Evolutionary conservation across 441 rosid species (phyloP), one percentile per base, ranked within the genome.

Genomic region (Gossypium gossypioides): DNA sequence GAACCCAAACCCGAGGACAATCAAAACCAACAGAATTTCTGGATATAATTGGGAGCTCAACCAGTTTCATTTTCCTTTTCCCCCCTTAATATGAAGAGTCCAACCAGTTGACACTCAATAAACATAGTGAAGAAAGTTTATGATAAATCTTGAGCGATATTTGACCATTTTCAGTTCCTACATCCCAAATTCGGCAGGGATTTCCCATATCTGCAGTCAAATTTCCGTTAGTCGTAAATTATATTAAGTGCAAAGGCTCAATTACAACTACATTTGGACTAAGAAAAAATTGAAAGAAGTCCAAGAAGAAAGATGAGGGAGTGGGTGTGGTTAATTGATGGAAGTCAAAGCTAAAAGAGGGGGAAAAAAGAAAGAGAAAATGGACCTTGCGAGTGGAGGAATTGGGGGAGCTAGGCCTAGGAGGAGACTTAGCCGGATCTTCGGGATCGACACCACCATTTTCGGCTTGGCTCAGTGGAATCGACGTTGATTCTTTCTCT

Each of bases 351-450:
- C 48, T 27, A 71, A 22, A 64, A 42, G 5, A n/a, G 16, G 19
- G 42, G 9, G 27, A 13, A 25, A 24, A 10, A 19, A 18, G 59
- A 64, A 44, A 48, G 57, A 4, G 65, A 0, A 21, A 18, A 16
- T 34, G 59, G 58, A 86, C 90, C 90, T 88, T 81, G 74, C 89
- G 90, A 77, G 90, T 79, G 76, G 88, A 85, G 65, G 91, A 85
- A 80, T 74, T 79, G 27, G 93, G 78, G 34, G 89, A 79, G 71
- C 77, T 40, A 55, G 84, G 87, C 7, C 77, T 40, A 55, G 84
- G 87, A 7, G 88, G 82, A 52, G 87, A 78, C 74, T 88, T 88
- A 79, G 74, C 86, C 4, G 86, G 89, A 80, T 88, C 93, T 52
- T 88, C 88, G 63, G 86, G 87, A 83, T 85, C 88, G 4, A 73